Base-by-base conservation (phyloP, 306 rosid genomes). In the Pyrus pyrifolia region DNA sequence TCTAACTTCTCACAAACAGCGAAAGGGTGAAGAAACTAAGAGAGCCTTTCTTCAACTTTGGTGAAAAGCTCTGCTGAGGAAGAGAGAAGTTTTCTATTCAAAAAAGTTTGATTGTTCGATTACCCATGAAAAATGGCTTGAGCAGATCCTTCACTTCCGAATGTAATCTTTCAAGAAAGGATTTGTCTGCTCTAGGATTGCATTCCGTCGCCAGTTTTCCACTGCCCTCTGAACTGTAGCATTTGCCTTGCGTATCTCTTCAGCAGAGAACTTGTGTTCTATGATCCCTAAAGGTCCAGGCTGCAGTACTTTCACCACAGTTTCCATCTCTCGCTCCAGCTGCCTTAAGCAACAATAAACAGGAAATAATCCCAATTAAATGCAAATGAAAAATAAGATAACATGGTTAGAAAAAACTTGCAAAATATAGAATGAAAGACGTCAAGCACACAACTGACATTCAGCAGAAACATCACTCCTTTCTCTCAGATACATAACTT, bases 201-300 rank as follows among this genome's bases (percentile, higher is more conserved):
- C 90, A 83, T 84, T 89, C 71, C 75, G 77, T 76, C 71, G 85
- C 98, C 99, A 96, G 76, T 85, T 91, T 76, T 81, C 83, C 4
- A 96, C 91, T 21, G 98, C 97, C 77, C 77, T 83, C 21, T 74
- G 68, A 77, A 96, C 94, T 0, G 89, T 84, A 55, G 79, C 80
- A 75, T 87, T 84, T 51, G 97, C 97, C 85, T 74, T 78, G 29
- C 53, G 67, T 60, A 91, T 89, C 84, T 91, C 98, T 4, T 86
- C 90, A 29, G 87, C 88, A 67, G 98, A 91, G 82, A 91, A 93
- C 78, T 91, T 91, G 83, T 96, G 98, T 66, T 93, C 96, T 57
- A 82, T 70, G 79, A 92, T 88, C 75, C 99, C 99, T 76, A 96
- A 71, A 22, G 98, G 97, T 82, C 99, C 97, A 63, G 97, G 99